Base-by-base conservation (phyloP, 2,329 filamentous ascomycete species). In the Tolypocladium capitatum region DNA sequence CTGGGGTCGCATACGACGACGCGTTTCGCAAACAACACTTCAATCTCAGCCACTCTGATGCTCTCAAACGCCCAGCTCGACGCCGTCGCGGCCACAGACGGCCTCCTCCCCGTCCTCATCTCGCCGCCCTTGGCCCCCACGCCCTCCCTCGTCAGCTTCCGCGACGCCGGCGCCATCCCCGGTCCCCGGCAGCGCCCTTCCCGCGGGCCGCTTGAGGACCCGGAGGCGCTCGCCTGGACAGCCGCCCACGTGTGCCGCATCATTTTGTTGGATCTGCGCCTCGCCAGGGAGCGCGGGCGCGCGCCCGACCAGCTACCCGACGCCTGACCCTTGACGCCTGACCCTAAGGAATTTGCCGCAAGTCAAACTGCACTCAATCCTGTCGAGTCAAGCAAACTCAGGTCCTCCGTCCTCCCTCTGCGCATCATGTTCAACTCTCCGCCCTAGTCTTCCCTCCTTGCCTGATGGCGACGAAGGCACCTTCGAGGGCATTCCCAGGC, bases 231-330 rank as follows among this genome's bases (percentile, higher is more conserved):
- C 10, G 64, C 64, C 6, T 65, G 63, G 55, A 54, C 75, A 4
- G 55, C 58, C 7, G 55, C 54, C 18, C 59, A 64, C 43, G 59
- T 76, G 42, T 63, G 60, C 49, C 67, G 65, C 48, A 55, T 79
- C 45, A n/a, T n/a, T n/a, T n/a, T n/a, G n/a, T 77, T 76, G 55
- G 76, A 78, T 58, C 60, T 79, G 48, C 68, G 75, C 38, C 70
- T 68, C 38, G 59, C 61, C 9, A 52, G 54, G 31, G 75, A 78
- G 62, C 69, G 70, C 46, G 56, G 51, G 11, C 41, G 48, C 2
- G 58, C 56, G n/a, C 71, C 72, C 0, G 72, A 73, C 51, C 73
- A 62, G 60, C 5, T 68, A 71, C 28, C 62, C 63, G 3, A 55
- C 57, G 34, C 63, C 68, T 1, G 56, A 63, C 11, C 53, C 75